Conservation (phyloP, 257 asterid species). For the Lavandula angustifolia region DNA sequence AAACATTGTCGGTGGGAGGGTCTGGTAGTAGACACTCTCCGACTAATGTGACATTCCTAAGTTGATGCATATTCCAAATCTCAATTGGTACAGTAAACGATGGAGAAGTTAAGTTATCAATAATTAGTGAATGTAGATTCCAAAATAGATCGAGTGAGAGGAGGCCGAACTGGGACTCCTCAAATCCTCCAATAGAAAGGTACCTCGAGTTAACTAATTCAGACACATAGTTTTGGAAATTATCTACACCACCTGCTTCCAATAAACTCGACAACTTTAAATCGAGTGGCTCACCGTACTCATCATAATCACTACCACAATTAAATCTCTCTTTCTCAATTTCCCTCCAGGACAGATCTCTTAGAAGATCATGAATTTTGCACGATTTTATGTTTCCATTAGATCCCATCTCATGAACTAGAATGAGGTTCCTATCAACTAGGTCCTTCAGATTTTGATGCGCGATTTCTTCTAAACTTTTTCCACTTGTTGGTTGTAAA, state of each 20-base stretch:
- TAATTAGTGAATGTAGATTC: slow-evolving; percentile 23
- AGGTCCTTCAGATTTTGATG: background rate
- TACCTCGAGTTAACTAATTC: background rate
- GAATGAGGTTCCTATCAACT: background rate
- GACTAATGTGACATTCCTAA: background rate
- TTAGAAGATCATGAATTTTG: background rate
- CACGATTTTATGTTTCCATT: background rate
- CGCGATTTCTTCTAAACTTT: background rate
- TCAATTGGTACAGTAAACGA: background rate
- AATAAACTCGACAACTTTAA: background rate
- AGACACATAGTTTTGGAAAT: background rate
- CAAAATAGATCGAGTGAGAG: slow-evolving; percentile 1
- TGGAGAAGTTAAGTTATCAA: background rate
- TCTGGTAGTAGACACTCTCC: background rate
- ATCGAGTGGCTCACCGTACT: no score
- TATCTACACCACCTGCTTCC: background rate
- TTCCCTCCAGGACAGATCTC: background rate
- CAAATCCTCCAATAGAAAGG: background rate
- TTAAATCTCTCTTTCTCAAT: slow-evolving; percentile 4
- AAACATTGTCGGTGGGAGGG: background rate
- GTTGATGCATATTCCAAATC: slow-evolving; percentile 31
- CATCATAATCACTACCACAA: no score
- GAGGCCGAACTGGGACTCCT: background rate
- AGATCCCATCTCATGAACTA: background rate
- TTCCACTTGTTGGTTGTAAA: background rate